These are phyloP conservation scores for Citrus inodora DNA, from an alignment of 345 rosid species.

Conservation along the genomic window DNA sequence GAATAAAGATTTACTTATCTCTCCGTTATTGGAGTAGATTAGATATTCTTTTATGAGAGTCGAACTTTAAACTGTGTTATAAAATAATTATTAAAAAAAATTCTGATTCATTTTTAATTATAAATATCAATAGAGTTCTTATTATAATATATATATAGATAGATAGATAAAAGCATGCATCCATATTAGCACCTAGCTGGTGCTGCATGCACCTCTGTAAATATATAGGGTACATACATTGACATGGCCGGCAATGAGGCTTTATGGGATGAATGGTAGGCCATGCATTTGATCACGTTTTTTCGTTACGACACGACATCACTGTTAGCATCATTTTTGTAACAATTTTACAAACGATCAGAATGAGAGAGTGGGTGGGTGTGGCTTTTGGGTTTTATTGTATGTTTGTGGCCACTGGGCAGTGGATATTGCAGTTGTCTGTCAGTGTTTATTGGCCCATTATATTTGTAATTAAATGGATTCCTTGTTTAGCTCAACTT, in stretches of 20 bases:
- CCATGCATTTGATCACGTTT: constrained; percentile 4
- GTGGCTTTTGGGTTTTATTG: not conserved
- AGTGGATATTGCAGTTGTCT: not conserved
- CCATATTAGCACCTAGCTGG: not conserved
- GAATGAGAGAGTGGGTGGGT: too few species aligned
- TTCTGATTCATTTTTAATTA: fast-evolving
- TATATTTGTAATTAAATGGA: too few species aligned
- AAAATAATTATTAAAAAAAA: too few species aligned
- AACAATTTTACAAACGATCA: not conserved
- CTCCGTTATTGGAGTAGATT: fast-evolving
- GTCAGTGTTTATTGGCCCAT: not conserved
- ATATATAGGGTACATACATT: not conserved
- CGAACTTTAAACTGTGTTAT: fast-evolving
- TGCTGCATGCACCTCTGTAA: not conserved
- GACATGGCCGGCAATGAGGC: not conserved
- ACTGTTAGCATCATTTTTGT: not conserved
- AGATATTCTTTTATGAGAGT: too few species aligned
- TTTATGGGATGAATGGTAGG: not conserved
- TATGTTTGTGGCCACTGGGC: not conserved
- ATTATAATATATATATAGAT: too few species aligned
- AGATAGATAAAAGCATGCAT: not conserved
- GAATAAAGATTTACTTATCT: fast-evolving
- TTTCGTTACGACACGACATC: not conserved
- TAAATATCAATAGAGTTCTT: too few species aligned
- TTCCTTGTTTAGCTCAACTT: not conserved